Evolutionary conservation across 805 yeast species (phyloP), one percentile per base, ranked within the genome.

Genomic region (Sugiyamaella chiloensis): DNA sequence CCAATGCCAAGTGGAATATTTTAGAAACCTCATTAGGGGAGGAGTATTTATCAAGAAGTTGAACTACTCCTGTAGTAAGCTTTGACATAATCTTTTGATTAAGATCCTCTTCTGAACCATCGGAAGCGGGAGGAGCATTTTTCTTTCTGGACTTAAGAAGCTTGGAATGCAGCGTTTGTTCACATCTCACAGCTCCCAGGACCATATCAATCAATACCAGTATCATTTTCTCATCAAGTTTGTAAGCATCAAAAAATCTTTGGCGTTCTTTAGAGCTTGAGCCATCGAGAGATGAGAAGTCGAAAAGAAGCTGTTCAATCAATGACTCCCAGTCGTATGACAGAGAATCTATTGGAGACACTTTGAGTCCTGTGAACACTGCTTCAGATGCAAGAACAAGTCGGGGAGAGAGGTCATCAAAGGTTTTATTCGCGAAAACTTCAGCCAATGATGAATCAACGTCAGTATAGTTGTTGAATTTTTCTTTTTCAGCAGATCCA

Each of bases 291-390:
- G 54, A 43, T 6, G 55, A 48, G 44, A 53, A 53, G 30, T 54
- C 87, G 39, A 69, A 66, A 16, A 73, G 54, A 3, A 73, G 57
- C 52, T 72, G 77, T 1, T 68, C 62, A 1, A 74, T 52, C 9
- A 78, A 56, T 16, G 65, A 54, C 41, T 71, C 73, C 60, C 79
- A 71, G 54, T 41, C 46, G 11, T 37, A 24, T 5, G 40, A 16
- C n/a, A n/a, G n/a, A n/a, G n/a, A n/a, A 14, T 49, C 50, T 9
- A 37, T 37, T 11, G 43, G 24, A 4, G 32, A 12, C 12, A 37
- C 43, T 23, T 40, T 39, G 4, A 40, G 21, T 2, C 34, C 42
- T 4, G 30, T 41, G 26, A 36, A 43, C 9, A 53, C 40, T n/a
- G 54, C 48, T 19, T 31, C 47, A 12, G 52, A 40, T 17, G 51